Evolutionary conservation across 1,284 basidiomycete genomes (phyloP).

Genomic region (Tranzscheliella williamsii): DNA sequence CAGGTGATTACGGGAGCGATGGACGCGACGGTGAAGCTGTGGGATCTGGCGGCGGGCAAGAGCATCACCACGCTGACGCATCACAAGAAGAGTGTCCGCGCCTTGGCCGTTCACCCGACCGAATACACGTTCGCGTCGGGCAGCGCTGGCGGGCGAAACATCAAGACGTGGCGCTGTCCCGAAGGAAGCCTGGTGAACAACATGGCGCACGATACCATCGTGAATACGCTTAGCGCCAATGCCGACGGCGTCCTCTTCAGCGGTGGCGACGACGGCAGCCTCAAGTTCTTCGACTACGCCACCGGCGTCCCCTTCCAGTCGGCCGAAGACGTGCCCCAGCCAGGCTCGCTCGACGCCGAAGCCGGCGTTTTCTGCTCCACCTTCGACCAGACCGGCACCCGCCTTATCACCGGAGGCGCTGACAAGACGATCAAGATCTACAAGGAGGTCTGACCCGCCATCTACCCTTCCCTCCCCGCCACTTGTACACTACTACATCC

Average conservation of each 20-base stretch:
- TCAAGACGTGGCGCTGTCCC: constrained; percentile 99
- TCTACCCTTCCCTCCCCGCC: not conserved
- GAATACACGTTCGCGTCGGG: constrained; percentile 87
- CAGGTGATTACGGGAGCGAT: constrained; percentile 97
- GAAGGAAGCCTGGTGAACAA: constrained; percentile 96
- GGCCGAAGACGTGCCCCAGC: constrained; percentile 90
- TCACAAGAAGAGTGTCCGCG: constrained; percentile 94
- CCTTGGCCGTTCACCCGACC: constrained; percentile 89
- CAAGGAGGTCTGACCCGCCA: constrained; percentile 28
- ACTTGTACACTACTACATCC: too few species aligned
- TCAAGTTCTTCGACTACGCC: constrained; percentile 71
- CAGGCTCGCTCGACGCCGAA: constrained; percentile 94
- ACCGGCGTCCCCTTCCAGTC: constrained; percentile 95
- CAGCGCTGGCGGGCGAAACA: constrained; percentile 93
- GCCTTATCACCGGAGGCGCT: constrained; percentile 88
- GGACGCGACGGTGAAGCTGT: constrained; percentile 94
- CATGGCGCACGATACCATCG: constrained; percentile 91
- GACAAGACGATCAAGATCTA: constrained; percentile 73
- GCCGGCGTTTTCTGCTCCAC: constrained; percentile 87
- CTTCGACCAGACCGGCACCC: constrained; percentile 91
- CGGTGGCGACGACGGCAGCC: constrained; percentile 64
- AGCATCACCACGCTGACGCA: constrained; percentile 93
- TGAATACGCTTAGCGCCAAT: constrained; percentile 93
- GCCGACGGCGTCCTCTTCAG: constrained; percentile 95
- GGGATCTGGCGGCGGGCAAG: constrained; percentile 98